Evolutionary conservation across 1,284 basidiomycete species (phyloP).

Genomic region (Ganoderma meredithae): DNA sequence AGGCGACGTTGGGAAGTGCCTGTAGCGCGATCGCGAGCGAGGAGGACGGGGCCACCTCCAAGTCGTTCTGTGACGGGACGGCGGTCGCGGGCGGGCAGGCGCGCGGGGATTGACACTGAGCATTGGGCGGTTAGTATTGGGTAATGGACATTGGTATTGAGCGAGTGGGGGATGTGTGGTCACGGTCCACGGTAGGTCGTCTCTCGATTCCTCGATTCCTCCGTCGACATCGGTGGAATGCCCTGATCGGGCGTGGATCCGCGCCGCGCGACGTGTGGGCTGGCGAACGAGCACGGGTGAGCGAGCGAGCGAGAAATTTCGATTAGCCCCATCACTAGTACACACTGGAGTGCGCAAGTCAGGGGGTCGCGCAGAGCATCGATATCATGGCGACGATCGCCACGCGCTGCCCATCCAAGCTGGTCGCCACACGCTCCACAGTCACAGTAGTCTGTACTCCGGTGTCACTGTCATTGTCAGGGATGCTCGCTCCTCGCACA

Average conservation of each 20-base stretch:
- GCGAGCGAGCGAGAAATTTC: too few relatives aligned
- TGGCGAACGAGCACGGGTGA: too few relatives aligned
- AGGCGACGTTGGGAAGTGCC: too few relatives aligned
- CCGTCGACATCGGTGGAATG: conserved; percentile 28
- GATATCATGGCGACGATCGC: neutral
- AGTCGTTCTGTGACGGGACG: too few relatives aligned
- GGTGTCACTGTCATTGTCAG: too few relatives aligned
- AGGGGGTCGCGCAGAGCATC: neutral
- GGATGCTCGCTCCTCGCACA: neutral
- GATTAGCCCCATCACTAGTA: neutral
- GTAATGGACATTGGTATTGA: too few relatives aligned
- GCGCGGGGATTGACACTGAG: too few relatives aligned
- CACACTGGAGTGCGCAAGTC: neutral
- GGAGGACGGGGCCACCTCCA: neutral
- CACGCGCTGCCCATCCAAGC: neutral
- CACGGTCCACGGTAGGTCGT: neutral
- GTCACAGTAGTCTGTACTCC: too few relatives aligned
- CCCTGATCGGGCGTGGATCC: conserved; percentile 17
- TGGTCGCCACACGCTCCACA: too few relatives aligned
- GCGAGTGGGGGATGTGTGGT: conserved; percentile 12
- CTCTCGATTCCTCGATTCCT: neutral
- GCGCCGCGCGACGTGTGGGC: too few relatives aligned
- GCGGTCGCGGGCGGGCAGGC: too few relatives aligned
- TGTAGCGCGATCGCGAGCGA: neutral
- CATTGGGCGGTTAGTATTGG: too few relatives aligned